These are phyloP conservation scores for Coriaria nepalensis DNA, from an alignment of 306 rosid species.

Conservation along the genomic window DNA sequence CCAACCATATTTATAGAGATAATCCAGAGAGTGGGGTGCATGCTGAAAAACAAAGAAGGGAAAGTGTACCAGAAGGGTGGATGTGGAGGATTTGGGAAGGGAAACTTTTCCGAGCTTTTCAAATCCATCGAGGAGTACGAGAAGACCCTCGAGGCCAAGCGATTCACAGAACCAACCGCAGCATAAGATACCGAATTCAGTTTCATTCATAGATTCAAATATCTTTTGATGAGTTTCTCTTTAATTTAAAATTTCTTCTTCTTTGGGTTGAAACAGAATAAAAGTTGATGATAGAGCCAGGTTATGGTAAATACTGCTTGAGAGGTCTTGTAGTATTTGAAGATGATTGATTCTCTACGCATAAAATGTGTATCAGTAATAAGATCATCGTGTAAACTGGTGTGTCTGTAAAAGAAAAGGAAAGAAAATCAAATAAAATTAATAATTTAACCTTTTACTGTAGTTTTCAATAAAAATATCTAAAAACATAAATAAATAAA, in stretches of 20 bases:
- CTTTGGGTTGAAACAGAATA: neutral
- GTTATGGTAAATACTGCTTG: neutral
- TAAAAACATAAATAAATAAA: no score
- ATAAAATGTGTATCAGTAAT: no score
- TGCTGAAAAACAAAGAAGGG: slow-evolving; percentile 68
- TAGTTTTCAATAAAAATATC: no score
- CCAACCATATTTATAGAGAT: slow-evolving; percentile 88
- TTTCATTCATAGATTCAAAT: neutral
- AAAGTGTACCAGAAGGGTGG: slow-evolving; percentile 72
- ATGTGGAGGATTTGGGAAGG: slow-evolving; percentile 96
- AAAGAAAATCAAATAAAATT: no score
- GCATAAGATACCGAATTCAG: slow-evolving; percentile 9
- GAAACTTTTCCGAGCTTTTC: slow-evolving; percentile 93
- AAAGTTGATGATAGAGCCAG: neutral
- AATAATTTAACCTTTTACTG: no score
- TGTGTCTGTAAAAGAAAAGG: no score
- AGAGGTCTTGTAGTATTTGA: no score
- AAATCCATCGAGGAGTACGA: slow-evolving; percentile 92
- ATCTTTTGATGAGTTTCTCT: neutral
- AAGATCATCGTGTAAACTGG: no score
- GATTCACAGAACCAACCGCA: slow-evolving; percentile 16
- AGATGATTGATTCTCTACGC: no score
- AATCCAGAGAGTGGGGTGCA: slow-evolving; percentile 91
- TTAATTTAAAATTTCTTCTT: no score
- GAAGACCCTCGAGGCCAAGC: slow-evolving; percentile 57